A percentile compares a stretch with the other conserved stretches of the same genome.
These are phyloP conservation scores for Lotus japonicus DNA, from an alignment of 306 rosid genomes.

Conservation along the genomic window DNA sequence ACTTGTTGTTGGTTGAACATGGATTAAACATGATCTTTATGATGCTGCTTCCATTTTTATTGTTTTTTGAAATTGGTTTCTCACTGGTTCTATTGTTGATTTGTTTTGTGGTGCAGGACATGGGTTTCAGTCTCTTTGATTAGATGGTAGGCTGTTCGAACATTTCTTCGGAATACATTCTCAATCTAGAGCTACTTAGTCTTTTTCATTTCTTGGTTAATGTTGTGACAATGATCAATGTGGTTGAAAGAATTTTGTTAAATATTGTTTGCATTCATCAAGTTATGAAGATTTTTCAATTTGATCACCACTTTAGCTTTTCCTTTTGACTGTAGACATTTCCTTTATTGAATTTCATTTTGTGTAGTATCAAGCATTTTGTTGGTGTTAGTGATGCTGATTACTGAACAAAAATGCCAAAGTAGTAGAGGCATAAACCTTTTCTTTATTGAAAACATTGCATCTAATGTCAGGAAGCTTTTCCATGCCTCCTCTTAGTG, in stretches of 20 bases:
- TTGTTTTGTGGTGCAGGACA: slow-evolving; percentile 43
- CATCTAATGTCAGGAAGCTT: no score
- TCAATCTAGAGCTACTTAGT: neutral
- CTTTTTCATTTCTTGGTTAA: neutral
- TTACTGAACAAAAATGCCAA: no score
- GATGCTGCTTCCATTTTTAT: neutral
- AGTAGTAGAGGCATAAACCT: no score
- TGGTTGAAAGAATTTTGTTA: neutral
- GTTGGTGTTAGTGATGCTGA: no score
- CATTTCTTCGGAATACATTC: neutral
- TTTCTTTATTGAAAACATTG: no score
- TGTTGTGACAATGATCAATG: neutral
- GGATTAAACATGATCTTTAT: neutral
- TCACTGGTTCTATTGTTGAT: neutral
- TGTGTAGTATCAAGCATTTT: no score
- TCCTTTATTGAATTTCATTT: neutral
- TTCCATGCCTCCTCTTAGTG: no score
- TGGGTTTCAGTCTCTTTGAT: slow-evolving; percentile 73
- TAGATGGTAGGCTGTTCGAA: slow-evolving; percentile 14
- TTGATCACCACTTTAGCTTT: neutral
- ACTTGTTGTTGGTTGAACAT: neutral
- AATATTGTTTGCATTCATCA: neutral
- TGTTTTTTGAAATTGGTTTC: neutral
- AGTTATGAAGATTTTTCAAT: neutral
- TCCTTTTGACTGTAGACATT: neutral